Base-by-base conservation (phyloP, 495 filamentous ascomycete species). In the Aspergillus sclerotioniger region DNA sequence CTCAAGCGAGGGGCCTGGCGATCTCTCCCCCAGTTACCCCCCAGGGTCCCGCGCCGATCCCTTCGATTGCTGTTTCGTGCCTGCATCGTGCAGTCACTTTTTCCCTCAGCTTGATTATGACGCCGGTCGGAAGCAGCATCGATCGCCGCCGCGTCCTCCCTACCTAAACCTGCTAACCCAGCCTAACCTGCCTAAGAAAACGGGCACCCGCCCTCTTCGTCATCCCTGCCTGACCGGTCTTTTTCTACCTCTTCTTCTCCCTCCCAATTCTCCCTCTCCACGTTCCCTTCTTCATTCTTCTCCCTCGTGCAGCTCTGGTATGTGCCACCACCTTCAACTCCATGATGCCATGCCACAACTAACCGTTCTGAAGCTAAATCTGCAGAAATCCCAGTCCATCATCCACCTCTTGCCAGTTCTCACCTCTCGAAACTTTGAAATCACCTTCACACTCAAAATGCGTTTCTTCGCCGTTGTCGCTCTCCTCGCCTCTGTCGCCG, bases 391-490 rank as follows among this genome's bases (percentile, higher is more conserved):
- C 41, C 41, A 4, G 2, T 17, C 41, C 41, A 45, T 8, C 41
- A 8, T 20, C 8, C 12, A 16, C 21, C 44, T 20, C 25, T 2
- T 25, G 2, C 25, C 25, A 25, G 25, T 25, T 25, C 25, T 47
- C 19, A 16, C n/a, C 16, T 13, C 21, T 19, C 6, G n/a, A 20
- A 9, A 47, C 16, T 17, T n/a, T 46, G 8, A 17, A 2, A 46
- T n/a, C 21, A 19, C 17, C 21, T 47, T 21, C 21, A 47, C 21
- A 15, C 6, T 32, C 25, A 50, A 13, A 15, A 50, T 50, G 47
- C 47, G 47, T 32, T 50, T 50, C 47, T 8, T 50, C 12, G 25
- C 47, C 12, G 47, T 50, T 25, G 12, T 50, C 47, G 47, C 47
- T 16, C 47, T 50, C 12, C 10, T 50, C 47, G 47, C 47, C 25